Evolutionary conservation across 2,329 filamentous ascomycete genomes (phyloP), one percentile per base, ranked within the genome.

Genomic region (Talaromyces atroroseus): DNA sequence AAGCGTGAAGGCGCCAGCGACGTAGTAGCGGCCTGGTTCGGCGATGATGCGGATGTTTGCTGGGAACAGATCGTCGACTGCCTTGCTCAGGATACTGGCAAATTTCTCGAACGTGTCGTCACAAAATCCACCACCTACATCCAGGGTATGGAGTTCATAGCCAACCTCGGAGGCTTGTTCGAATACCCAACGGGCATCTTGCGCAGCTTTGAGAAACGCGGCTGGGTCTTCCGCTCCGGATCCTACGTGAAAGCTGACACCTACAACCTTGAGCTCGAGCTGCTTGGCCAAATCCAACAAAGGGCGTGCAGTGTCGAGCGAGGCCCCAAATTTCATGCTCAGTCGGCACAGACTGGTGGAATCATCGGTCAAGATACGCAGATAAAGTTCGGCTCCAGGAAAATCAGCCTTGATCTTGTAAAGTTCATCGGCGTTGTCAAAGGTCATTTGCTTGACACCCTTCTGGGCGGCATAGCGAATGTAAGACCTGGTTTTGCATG

Each of bases 401-500:
- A 83, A 96, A 65, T 94, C 83, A 74, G 90, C 88, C 75, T 95
- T 94, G 74, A 95, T 92, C 82, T 99, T 99, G 83, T 92, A 90
- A 52, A 99, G 83, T 81, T 99, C 94, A 73, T 99, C 94, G 71
- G 88, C 85, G 67, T 99, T 99, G 82, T 99, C 94, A 71, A 99
- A 97, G 2, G 94, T 99, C 92, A 99, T 97, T 80, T 96, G 90
- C 78, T 89, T 92, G 71, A 99, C 94, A 64, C 88, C 88, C 63
- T 86, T 80, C 70, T 85, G 82, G 68, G 88, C 85, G 62, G 95
- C 94, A 69, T 92, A 95, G 69, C 92, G 90, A 61, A 99, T 82
- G 74, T 96, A 97, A 49, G 92, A 96, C 78, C 94, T 95, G 68
- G 94, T 99, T 85, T 99, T 99, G 88, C 94, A 97, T 56, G 94